Base-by-base conservation (phyloP, 1,139 yeast genomes). In the Blastobotrys ciferrii region DNA sequence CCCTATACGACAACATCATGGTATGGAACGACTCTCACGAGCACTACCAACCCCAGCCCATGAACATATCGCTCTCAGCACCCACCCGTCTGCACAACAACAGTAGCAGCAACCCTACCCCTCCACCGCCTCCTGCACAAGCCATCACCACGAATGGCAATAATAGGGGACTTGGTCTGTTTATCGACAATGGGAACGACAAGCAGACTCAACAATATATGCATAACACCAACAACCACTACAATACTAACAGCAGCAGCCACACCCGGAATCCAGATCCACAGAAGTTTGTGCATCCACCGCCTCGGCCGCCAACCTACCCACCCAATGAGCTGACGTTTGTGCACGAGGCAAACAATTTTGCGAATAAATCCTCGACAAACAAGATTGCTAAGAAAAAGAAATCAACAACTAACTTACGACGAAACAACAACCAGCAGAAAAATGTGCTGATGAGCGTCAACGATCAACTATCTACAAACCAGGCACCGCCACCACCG, bases 321-420 rank as follows among this genome's bases (percentile, higher is more conserved):
- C 44, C 46, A 31, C 46, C 50, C 2, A 51, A 49, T 38, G 45
- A 41, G 18, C 43, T 45, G 36, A 47, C 44, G 12, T 48, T 50
- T 37, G 50, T 51, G 15, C 48, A 49, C 31, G 46, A 49, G 43
- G 20, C 51, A 45, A 18, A 36, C 37, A 33, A 39, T 28, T 14
- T 32, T 45, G 38, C 48, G 28, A 38, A 49, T 43, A n/a, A n/a
- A n/a, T n/a, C n/a, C 25, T 32, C 44, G 25, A 47, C 43, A 28
- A 38, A 49, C 12, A 45, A 45, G 45, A 52, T 47, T 14, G 28
- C 28, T 5, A 35, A 32, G 42, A 48, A 50, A 20, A 48, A 46
- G 39, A 38, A 40, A 15, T 32, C 43, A 7, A 30, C 44, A 13
- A 15, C 32, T 6, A 45, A 45, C 40, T 35, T 43, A 17, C 28